Percentiles rank a stretch among this genome's conserved stretches.
phyloP scores from a whole-genome alignment of 1,284 basidiomycete genomes.

The Ceratobasidium sp. region DNA sequence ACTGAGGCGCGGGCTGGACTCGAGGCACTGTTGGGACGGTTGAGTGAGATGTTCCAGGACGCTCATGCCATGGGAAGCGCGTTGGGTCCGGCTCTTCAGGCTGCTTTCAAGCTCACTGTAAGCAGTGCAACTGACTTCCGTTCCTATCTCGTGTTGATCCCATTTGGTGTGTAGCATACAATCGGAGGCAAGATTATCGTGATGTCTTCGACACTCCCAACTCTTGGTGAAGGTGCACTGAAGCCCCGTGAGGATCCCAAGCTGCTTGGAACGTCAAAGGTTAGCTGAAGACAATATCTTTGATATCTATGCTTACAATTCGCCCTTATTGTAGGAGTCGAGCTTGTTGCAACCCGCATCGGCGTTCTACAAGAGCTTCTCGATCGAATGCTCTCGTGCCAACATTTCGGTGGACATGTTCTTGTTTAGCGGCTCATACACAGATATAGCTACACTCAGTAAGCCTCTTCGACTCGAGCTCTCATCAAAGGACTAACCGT shows the following conservation, averaged over 20 bases:
- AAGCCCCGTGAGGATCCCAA: conserved; percentile 98
- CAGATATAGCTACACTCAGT: conserved; percentile 95
- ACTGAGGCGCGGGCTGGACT: conserved; percentile 84
- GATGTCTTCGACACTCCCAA: conserved; percentile 89
- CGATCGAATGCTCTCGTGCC: conserved; percentile 96
- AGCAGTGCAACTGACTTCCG: conserved; percentile 47
- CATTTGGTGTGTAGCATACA: conserved; percentile 63
- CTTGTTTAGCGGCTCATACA: conserved; percentile 92
- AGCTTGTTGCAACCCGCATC: conserved; percentile 87
- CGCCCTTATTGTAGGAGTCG: conserved; percentile 69
- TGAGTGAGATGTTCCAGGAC: conserved; percentile 98
- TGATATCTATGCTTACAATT: conserved; percentile 38
- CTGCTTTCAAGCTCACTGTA: conserved; percentile 94
- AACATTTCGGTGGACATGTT: conserved; percentile 99
- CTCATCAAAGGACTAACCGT: conserved; percentile 78
- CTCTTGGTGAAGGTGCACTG: conserved; percentile 87
- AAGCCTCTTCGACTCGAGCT: conserved; percentile 73
- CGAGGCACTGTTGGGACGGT: conserved; percentile 81
- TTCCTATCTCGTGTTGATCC: conserved; percentile 10
- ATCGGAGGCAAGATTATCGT: conserved; percentile 97
- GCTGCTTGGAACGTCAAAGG: conserved; percentile 93
- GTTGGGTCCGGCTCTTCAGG: conserved; percentile 94
- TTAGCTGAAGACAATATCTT: too few relatives aligned
- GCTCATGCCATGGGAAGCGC: conserved; percentile 92
- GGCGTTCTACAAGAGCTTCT: conserved; percentile 98